A percentile compares a stretch with the other conserved stretches of the same genome.
These are phyloP conservation scores for Backusella luteola DNA, from an alignment of 192 early-diverging fungal species.

Conservation along the genomic window DNA sequence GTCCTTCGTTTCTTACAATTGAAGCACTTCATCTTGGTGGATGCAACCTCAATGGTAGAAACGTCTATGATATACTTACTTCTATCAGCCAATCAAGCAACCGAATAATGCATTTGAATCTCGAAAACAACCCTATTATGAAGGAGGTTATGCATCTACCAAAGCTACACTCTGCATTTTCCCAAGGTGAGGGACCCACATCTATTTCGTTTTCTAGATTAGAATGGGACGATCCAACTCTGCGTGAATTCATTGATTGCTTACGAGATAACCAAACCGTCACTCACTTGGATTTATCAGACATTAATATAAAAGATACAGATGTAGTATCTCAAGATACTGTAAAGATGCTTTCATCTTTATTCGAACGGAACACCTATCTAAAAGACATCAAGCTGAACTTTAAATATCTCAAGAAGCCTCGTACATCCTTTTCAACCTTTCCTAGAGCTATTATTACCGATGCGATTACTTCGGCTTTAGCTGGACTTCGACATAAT, in stretches of 20 bases:
- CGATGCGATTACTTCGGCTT: not conserved
- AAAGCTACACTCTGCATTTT: constrained; percentile 35
- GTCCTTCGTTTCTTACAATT: constrained; percentile 23
- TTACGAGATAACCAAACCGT: constrained; percentile 42
- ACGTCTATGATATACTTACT: constrained; percentile 39
- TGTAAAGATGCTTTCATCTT: constrained; percentile 31
- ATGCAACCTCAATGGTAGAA: constrained; percentile 41
- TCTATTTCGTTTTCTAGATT: constrained; percentile 41
- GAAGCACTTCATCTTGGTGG: constrained; percentile 35
- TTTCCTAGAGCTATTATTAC: constrained; percentile 7
- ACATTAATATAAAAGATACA: constrained; percentile 32
- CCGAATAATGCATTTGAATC: constrained; percentile 33
- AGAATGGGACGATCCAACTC: constrained; percentile 47
- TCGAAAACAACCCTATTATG: constrained; percentile 41
- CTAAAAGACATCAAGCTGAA: constrained; percentile 38
- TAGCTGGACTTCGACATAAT: not conserved
- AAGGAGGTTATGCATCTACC: constrained; percentile 40
- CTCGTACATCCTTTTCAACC: not conserved
- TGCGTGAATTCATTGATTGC: constrained; percentile 45
- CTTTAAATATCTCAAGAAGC: constrained; percentile 21
- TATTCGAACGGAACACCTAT: constrained; percentile 31
- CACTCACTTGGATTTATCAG: constrained; percentile 37
- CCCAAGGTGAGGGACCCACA: constrained; percentile 35
- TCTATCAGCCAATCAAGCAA: constrained; percentile 39
- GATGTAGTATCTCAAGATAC: constrained; percentile 41